phyloP scores from a whole-genome alignment of 2,329 filamentous ascomycete genomes.

The Dryadomyces quercus-mongolicae region DNA sequence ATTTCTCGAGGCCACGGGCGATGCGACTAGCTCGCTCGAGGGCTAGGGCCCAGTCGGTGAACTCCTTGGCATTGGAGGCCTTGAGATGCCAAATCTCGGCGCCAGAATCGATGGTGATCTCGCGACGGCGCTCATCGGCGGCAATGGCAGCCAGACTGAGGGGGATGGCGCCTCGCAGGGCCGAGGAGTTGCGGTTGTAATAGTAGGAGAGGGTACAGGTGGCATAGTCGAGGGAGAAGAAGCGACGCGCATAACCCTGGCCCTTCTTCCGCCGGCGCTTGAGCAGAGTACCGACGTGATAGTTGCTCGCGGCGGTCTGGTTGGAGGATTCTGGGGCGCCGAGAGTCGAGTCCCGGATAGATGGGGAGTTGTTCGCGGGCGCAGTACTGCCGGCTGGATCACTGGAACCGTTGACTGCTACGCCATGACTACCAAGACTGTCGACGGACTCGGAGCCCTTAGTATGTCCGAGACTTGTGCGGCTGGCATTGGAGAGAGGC shows the following conservation, averaged over 20 bases:
- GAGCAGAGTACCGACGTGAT: conserved; percentile 73
- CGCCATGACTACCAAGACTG: conserved; percentile 44
- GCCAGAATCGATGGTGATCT: conserved; percentile 94
- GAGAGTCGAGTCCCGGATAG: neutral
- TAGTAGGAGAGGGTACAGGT: conserved; percentile 95
- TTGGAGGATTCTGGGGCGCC: conserved; percentile 4
- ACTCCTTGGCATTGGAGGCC: conserved; percentile 72
- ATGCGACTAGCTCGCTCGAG: conserved; percentile 69
- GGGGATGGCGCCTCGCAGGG: conserved; percentile 82
- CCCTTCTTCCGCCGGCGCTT: conserved; percentile 90
- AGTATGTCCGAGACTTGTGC: conserved; percentile 33
- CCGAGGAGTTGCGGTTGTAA: conserved; percentile 84
- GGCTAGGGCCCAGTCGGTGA: conserved; percentile 74
- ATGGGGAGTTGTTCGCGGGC: no score
- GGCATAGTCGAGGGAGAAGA: conserved; percentile 92
- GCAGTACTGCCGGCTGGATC: conserved; percentile 9
- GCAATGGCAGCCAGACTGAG: conserved; percentile 84
- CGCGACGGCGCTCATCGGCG: conserved; percentile 73
- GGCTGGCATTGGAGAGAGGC: conserved; percentile 21
- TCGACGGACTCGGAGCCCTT: conserved; percentile 42
- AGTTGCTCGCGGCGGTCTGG: conserved; percentile 28
- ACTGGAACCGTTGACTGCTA: no score
- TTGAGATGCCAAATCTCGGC: conserved; percentile 94
- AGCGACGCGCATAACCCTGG: conserved; percentile 83
- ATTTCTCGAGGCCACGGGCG: conserved; percentile 38